A percentile compares a stretch with the other conserved stretches of the same genome.
Conservation (phyloP, 345 rosid species). For the Melaleuca quinquenervia region DNA sequence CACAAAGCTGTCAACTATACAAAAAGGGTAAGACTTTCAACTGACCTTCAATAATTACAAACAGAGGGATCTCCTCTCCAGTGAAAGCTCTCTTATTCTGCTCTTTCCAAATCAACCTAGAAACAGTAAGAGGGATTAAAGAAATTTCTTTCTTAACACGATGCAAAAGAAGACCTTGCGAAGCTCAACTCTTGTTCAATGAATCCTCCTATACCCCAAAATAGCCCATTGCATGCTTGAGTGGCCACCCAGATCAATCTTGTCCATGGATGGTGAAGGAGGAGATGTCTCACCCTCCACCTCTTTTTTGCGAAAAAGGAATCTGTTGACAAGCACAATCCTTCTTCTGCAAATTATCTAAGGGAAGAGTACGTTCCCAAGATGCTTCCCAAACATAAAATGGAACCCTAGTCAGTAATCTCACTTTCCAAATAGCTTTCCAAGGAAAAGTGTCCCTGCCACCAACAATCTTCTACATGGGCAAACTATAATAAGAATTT, state of each 20-base stretch:
- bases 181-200: no score
- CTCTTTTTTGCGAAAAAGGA: neutral
- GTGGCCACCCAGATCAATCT: no score
- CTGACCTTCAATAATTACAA: neutral
- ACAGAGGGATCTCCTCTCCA: neutral
- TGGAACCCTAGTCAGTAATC: neutral
- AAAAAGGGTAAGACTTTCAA: neutral
- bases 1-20: neutral
- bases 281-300: neutral
- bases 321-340: neutral
- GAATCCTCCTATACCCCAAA: no score
- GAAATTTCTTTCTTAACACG: no score
- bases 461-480: no score
- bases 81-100: neutral
- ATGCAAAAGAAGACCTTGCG: no score
- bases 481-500: neutral
- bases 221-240: no score
- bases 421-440: neutral
- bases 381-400: neutral
- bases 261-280: neutral
- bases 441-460: neutral
- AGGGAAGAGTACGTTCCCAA: neutral
- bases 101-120: neutral
- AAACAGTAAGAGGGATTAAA: no score
- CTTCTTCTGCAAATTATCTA: neutral